Evolutionary conservation across 768 basidiomycete species (phyloP), one percentile per base, ranked within the genome.

Genomic region (Pleurotus djamor): DNA sequence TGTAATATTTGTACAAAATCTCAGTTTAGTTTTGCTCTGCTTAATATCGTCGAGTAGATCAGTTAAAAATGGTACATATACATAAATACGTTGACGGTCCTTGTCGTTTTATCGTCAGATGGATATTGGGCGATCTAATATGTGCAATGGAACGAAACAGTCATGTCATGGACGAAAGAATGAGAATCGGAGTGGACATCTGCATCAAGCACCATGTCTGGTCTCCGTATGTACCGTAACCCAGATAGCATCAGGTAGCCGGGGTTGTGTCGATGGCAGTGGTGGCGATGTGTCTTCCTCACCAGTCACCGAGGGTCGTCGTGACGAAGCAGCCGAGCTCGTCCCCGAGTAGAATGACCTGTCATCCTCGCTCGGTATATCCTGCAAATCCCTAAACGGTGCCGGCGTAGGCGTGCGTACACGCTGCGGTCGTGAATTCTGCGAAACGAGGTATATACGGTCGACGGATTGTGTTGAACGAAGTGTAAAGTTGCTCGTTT

Each of bases 311-410:
- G 54, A 56, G 38, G 54, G 54, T n/a, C 54, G 14, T 7, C 54
- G 6, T 8, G 41, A 56, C 17, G 54, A 56, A 10, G 41, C 54
- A 3, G 54, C 41, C 17, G 54, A 56, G n/a, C 17, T 21, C 1
- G 54, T 43, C 6, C 28, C 28, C 2, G 54, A 21, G 17, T 56
- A 56, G 17, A 44, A 56, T 14, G 54, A 56, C 41, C 41, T n/a
- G 14, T 44, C 54, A 38, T 52, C 51, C 14, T 56, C 54, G 4
- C 21, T 38, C 10, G 54, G 54, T 2, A 56, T 56, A 28, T 56
- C 54, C 41, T 56, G 54, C 41, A 56, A 16, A 56, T 56, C 54
- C n/a, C 54, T 56, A 13, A 56, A 56, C 36, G 54, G 54, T 32
- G 54, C 54, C 8, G 54, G 54, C 3, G 54, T 56, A 0, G 41